phyloP scores from a whole-genome alignment of 495 filamentous ascomycete species.

The Penicillium diatomitis region DNA sequence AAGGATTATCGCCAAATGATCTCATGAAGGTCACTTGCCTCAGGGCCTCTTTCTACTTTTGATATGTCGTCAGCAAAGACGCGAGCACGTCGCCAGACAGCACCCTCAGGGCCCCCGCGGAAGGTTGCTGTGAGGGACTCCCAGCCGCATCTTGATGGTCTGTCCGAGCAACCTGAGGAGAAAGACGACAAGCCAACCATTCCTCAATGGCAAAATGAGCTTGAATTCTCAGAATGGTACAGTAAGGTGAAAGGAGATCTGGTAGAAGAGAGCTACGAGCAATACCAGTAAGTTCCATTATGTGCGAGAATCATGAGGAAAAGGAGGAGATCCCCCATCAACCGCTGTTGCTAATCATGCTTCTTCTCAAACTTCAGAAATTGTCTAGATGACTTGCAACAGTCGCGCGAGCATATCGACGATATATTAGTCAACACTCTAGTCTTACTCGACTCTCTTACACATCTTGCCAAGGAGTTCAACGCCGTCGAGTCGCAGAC shows the following conservation, averaged over 20 bases:
- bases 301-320: background rate
- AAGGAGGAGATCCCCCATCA: no score
- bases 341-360: background rate
- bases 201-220: conserved; percentile 33
- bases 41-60: conserved; percentile 4
- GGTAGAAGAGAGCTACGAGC: conserved; percentile 70
- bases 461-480: conserved; percentile 73
- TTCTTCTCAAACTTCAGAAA: conserved; percentile 36
- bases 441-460: conserved; percentile 61
- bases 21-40: no score
- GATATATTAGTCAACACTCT: conserved; percentile 69
- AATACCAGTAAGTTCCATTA: conserved; percentile 60
- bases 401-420: conserved; percentile 71
- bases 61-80: conserved; percentile 20
- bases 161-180: conserved; percentile 11
- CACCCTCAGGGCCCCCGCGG: conserved; percentile 29
- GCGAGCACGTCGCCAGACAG: conserved; percentile 35
- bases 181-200: conserved; percentile 2
- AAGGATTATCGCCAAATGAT: no score
- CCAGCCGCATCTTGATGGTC: conserved; percentile 12
- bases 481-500: conserved; percentile 81
- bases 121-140: conserved; percentile 21
- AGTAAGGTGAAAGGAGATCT: conserved; percentile 54
- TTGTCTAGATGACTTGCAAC: conserved; percentile 68
- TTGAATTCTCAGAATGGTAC: conserved; percentile 56